phyloP scores from a whole-genome alignment of 2,329 filamentous ascomycete species.

The Hymenoscyphus occultus region DNA sequence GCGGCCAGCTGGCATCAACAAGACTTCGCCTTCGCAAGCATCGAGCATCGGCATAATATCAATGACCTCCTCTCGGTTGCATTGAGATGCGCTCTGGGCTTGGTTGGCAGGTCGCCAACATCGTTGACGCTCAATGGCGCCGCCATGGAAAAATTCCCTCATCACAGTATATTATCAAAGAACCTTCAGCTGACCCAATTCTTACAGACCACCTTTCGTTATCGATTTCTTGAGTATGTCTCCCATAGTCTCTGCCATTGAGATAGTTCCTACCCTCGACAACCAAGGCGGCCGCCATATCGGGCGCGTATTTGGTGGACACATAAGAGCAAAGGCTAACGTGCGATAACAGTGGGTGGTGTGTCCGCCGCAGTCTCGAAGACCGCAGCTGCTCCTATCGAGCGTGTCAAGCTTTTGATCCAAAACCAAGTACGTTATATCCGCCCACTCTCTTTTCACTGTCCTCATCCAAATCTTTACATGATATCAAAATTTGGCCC shows the following conservation, averaged over 20 bases:
- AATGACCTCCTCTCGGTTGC: conserved; percentile 26
- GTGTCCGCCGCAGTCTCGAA: conserved; percentile 99
- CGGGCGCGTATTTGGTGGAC: conserved; percentile 8
- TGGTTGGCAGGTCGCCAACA: conserved; percentile 16
- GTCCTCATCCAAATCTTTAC: conserved; percentile 6
- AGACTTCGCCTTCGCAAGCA: conserved; percentile 25
- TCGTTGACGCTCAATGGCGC: conserved; percentile 27
- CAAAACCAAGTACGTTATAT: conserved; percentile 90
- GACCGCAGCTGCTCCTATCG: conserved; percentile 98
- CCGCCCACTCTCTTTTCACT: conserved; percentile 7
- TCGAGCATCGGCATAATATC: conserved; percentile 25
- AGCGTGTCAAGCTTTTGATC: conserved; percentile 99
- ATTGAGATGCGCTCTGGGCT: conserved; percentile 18
- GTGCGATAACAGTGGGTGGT: conserved; percentile 81
- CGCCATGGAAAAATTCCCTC: conserved; percentile 21
- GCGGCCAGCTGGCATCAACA: conserved; percentile 19
- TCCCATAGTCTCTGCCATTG: conserved; percentile 20
- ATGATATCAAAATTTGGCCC: conserved; percentile 23
- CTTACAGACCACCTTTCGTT: conserved; percentile 73
- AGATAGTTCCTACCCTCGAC: conserved; percentile 17
- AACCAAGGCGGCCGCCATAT: conserved; percentile 16
- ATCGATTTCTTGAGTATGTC: conserved; percentile 98
- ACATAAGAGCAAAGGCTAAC: conserved; percentile 26
- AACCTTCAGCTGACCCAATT: conserved; percentile 27
- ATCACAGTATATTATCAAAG: conserved; percentile 12